Evolutionary conservation across 2,329 filamentous ascomycete genomes (phyloP), one percentile per base, ranked within the genome.

Genomic region (Pseudohalonectria lignicola): DNA sequence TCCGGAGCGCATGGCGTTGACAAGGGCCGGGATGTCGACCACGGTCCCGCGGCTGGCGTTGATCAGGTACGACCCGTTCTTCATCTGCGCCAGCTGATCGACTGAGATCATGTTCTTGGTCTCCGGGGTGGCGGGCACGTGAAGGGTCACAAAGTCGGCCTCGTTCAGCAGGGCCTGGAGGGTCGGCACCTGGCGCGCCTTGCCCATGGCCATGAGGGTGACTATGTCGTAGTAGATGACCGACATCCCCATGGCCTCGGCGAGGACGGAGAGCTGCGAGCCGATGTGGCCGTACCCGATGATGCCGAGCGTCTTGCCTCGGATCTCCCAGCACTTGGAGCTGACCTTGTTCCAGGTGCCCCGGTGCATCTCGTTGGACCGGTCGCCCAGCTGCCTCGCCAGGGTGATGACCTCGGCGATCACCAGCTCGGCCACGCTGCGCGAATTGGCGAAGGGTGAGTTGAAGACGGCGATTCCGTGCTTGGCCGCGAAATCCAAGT

Each of bases 331-430:
- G 73, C 92, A 98, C 55, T 84, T 88, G 53, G 76, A 74, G 67
- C 87, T 94, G 53, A 96, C 88, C 68, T 98, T 98, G 63, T 96
- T 96, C 92, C 92, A 98, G 31, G 78, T 86, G 41, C 92, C 92
- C 41, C 76, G 76, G 69, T 98, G 92, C 74, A 98, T 78, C 66
- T 98, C 92, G 52, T 76, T 86, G 45, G 86, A 94, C 49, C 92
- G 85, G 61, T 98, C 92, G 45, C 86, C 82, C 25, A 98, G 71
- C 63, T 98, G 92, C 42, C 92, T 82, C 17, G 92, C 92, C 39
- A 98, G 79, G 29, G 73, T 69, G 53, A 98, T 95, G 54, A 98
- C 88, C 63, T 95, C 90, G 39, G 71, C 82, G 56, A 98, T 95
- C 50, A 96, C 87, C 40, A 96, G 71, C 67, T 98, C 92, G 40